Conservation (phyloP, 2,329 filamentous ascomycete species). For the Sclerotinia spermophila region DNA sequence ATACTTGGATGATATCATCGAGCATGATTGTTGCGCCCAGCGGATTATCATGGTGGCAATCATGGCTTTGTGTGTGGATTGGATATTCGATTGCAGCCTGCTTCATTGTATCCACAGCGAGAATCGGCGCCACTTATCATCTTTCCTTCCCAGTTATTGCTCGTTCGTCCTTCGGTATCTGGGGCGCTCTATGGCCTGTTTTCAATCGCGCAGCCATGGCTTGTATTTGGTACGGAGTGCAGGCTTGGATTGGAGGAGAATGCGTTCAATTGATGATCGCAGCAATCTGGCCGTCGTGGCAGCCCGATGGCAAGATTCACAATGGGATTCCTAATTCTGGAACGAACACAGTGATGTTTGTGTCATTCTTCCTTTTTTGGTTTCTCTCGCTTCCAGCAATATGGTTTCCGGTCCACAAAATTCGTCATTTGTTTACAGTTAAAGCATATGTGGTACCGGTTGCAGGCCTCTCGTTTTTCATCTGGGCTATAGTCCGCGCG, state of each 20-base stretch:
- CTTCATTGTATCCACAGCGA: slow-evolving; percentile 75
- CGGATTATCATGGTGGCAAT: slow-evolving; percentile 88
- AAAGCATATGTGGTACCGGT: slow-evolving; percentile 81
- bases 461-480: slow-evolving; percentile 81
- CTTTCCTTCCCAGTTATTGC: slow-evolving; percentile 82
- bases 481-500: slow-evolving; percentile 80
- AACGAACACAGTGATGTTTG: slow-evolving; percentile 70
- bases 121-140: slow-evolving; percentile 83
- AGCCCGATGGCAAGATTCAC: slow-evolving; percentile 48
- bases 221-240: slow-evolving; percentile 84
- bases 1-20: slow-evolving; percentile 91
- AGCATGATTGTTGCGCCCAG: slow-evolving; percentile 62
- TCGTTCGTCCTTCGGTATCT: slow-evolving; percentile 79
- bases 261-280: slow-evolving; percentile 89
- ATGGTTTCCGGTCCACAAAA: slow-evolving; percentile 85
- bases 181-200: slow-evolving; percentile 84
- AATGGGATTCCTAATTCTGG: slow-evolving; percentile 68
- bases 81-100: slow-evolving; percentile 74
- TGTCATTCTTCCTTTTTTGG: slow-evolving; percentile 88
- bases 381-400: slow-evolving; percentile 74
- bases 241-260: slow-evolving; percentile 77
- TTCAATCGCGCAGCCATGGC: slow-evolving; percentile 81
- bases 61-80: slow-evolving; percentile 83
- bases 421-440: slow-evolving; percentile 85
- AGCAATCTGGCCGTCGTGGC: slow-evolving; percentile 66